Percentiles rank a stretch among this genome's conserved stretches.
Evolutionary conservation across 345 rosid genomes (phyloP).

Genomic region (Salix purpurea): DNA sequence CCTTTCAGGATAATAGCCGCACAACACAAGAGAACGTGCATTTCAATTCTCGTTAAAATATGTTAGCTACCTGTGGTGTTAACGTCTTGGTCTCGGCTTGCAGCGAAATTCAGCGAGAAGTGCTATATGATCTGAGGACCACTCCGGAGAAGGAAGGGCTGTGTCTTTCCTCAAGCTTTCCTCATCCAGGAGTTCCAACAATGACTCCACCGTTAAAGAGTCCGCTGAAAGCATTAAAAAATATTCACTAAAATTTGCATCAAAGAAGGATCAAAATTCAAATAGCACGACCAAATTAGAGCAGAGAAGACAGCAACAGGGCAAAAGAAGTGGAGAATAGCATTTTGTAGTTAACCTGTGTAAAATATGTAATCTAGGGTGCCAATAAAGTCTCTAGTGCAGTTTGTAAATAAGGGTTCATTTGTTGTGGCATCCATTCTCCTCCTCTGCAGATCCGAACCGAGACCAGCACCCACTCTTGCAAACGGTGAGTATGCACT

Average conservation of each 20-base stretch:
- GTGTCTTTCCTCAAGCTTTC: slow-evolving; percentile 97
- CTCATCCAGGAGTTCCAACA: slow-evolving; percentile 96
- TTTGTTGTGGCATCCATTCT: slow-evolving; percentile 81
- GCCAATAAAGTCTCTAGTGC: slow-evolving; percentile 92
- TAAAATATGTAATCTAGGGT: slow-evolving; percentile 92
- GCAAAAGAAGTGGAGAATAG: background rate
- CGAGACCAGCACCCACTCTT: slow-evolving; percentile 55
- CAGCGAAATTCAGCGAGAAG: slow-evolving; percentile 93
- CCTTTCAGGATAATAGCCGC: background rate
- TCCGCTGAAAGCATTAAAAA: slow-evolving; percentile 56
- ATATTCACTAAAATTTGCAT: background rate
- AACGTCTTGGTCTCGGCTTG: slow-evolving; percentile 86
- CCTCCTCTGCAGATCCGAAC: slow-evolving; percentile 71
- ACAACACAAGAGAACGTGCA: background rate
- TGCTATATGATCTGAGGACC: slow-evolving; percentile 99
- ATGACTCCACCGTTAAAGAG: slow-evolving; percentile 79
- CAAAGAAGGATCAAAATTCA: slow-evolving; percentile 3
- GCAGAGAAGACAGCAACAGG: background rate
- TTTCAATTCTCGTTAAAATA: background rate
- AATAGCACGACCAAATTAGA: slow-evolving; percentile 1
- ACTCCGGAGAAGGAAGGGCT: slow-evolving; percentile 98
- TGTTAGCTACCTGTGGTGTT: slow-evolving; percentile 35
- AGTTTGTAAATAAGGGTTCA: slow-evolving; percentile 92
- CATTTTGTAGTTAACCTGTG: slow-evolving; percentile 50
- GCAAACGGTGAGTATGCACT: slow-evolving; percentile 96